A percentile compares a stretch with the other conserved stretches of the same genome.
Conservation (phyloP, 306 rosid species). For the Comarum palustre region DNA sequence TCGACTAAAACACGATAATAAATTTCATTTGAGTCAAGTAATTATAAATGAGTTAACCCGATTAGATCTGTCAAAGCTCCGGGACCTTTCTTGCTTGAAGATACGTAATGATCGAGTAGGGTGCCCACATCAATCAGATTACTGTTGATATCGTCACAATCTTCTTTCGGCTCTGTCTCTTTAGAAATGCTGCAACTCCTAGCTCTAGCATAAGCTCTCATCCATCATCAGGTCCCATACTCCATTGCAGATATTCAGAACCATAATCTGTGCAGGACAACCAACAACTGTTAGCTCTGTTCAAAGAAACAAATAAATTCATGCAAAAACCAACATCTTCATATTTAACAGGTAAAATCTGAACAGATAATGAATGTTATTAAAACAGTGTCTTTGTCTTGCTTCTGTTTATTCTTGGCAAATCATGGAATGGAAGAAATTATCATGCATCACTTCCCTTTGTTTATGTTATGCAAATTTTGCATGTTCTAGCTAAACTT, state of each 20-base stretch:
- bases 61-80: not conserved
- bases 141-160: constrained; percentile 34
- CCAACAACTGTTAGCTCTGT: not conserved
- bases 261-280: not conserved
- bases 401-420: not conserved
- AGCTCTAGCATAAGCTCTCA: no score
- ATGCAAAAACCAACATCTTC: not conserved
- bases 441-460: not conserved
- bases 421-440: not conserved
- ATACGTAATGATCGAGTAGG: not conserved
- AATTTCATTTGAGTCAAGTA: not conserved
- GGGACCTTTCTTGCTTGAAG: not conserved
- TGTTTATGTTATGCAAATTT: not conserved
- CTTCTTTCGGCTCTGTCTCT: constrained; percentile 55
- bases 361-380: not conserved
- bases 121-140: constrained; percentile 13
- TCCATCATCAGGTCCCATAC: constrained; percentile 13
- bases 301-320: not conserved
- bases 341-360: not conserved
- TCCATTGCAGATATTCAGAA: not conserved
- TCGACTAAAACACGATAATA: not conserved
- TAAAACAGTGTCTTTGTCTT: not conserved
- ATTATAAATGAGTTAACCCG: not conserved
- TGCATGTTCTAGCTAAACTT: constrained; percentile 1
- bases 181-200: constrained; percentile 7